phyloP scores from a whole-genome alignment of 225 moss, liverwort and hornwort species.

The Bryoerythrophyllum caledonicum region DNA sequence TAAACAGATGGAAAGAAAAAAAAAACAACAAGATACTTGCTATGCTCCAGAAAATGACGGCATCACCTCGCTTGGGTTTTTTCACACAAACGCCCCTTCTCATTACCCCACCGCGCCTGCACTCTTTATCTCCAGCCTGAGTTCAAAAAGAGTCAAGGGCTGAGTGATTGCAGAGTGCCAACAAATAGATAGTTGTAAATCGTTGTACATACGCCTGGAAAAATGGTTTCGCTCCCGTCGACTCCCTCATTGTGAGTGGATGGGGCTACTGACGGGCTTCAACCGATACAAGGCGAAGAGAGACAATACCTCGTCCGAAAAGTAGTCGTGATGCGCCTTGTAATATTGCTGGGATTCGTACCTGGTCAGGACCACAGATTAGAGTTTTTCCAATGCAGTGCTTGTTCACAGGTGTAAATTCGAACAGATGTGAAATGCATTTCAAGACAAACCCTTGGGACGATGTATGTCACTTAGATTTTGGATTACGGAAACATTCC shows the following conservation, averaged over 20 bases:
- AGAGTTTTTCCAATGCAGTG: no score
- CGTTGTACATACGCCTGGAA: constrained; percentile 46
- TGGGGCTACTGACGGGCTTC: neutral
- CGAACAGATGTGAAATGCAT: no score
- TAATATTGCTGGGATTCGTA: constrained; percentile 71
- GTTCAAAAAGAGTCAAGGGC: constrained; percentile 9
- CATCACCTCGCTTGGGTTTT: constrained; percentile 67
- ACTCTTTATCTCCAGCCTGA: constrained; percentile 64
- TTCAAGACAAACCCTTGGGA: no score
- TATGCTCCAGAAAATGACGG: constrained; percentile 70
- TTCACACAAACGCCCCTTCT: constrained; percentile 59
- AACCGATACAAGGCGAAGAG: neutral
- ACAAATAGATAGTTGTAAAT: neutral
- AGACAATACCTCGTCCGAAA: constrained; percentile 62
- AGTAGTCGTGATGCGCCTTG: constrained; percentile 74
- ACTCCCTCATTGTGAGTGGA: constrained; percentile 42
- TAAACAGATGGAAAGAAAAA: neutral
- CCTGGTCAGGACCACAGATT: constrained; percentile 18
- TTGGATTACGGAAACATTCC: no score
- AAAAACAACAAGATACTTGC: constrained; percentile 29
- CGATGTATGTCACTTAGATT: no score
- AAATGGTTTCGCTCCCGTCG: constrained; percentile 68
- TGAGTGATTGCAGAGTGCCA: no score
- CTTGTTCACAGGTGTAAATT: no score
- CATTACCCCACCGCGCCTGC: constrained; percentile 73